These are phyloP conservation scores for Ajuga chamaepitys DNA, from an alignment of 257 asterid genomes.

Conservation along the genomic window DNA sequence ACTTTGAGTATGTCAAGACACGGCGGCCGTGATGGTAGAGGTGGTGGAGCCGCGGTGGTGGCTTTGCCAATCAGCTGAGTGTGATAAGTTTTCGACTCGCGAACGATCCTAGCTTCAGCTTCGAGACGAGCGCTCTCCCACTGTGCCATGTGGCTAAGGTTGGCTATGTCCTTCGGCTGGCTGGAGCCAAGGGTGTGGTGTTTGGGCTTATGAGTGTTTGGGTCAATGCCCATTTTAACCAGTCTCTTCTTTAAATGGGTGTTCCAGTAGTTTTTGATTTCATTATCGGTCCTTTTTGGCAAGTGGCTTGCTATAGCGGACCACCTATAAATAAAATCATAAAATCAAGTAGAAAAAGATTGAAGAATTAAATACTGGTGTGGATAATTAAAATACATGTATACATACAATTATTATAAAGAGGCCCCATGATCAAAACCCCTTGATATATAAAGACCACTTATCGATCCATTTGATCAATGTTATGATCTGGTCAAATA, in stretches of 20 bases:
- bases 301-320: conserved; percentile 41
- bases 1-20: conserved; percentile 49
- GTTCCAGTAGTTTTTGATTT: conserved; percentile 53
- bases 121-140: conserved; percentile 53
- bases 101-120: conserved; percentile 39
- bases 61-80: conserved; percentile 1
- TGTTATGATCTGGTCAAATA: no score
- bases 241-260: conserved; percentile 40
- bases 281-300: conserved; percentile 45
- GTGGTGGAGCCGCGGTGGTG: background rate
- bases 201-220: conserved; percentile 40
- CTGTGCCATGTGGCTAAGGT: conserved; percentile 56
- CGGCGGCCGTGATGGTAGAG: conserved; percentile 17
- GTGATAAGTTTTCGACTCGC: conserved; percentile 15
- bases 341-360: no score
- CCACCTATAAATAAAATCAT: no score
- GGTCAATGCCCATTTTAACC: conserved; percentile 46
- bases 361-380: no score
- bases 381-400: no score
- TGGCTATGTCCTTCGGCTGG: conserved; percentile 33
- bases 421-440: no score
- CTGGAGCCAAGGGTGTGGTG: conserved; percentile 20
- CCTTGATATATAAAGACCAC: no score
- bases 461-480: no score
- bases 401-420: no score